A percentile compares a stretch with the other conserved stretches of the same genome.
These are phyloP conservation scores for Pelargonium cotyledonis DNA, from an alignment of 441 rosid species.

Conservation along the genomic window DNA sequence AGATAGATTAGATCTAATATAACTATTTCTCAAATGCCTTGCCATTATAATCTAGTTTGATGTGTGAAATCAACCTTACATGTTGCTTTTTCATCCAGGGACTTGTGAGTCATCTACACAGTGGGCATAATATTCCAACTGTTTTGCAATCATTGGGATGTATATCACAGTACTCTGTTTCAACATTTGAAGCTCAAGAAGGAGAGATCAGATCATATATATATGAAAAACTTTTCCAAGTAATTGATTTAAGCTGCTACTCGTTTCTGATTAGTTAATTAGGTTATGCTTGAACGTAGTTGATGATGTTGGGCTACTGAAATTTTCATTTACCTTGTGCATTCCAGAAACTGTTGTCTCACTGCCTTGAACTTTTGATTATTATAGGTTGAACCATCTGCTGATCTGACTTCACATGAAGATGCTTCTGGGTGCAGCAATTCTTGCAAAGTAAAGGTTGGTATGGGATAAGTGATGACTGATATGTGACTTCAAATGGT, in stretches of 20 bases:
- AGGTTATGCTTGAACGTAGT: constrained; percentile 15
- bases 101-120: constrained; percentile 57
- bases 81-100: constrained; percentile 38
- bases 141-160: constrained; percentile 89
- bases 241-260: constrained; percentile 32
- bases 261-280: constrained; percentile 12
- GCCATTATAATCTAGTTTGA: not conserved
- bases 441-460: constrained; percentile 71
- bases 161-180: constrained; percentile 61
- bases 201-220: constrained; percentile 50
- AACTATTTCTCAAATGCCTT: not conserved
- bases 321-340: constrained; percentile 13
- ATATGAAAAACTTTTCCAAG: constrained; percentile 47
- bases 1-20: not conserved
- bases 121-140: constrained; percentile 64
- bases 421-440: constrained; percentile 40
- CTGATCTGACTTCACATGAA: constrained; percentile 30
- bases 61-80: constrained; percentile 4
- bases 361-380: constrained; percentile 22
- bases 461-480: constrained; percentile 14
- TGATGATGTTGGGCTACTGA: constrained; percentile 17
- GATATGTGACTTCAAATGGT: not conserved
- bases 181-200: constrained; percentile 52
- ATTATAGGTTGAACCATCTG: constrained; percentile 43
- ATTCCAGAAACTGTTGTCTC: constrained; percentile 17